These are phyloP conservation scores for Pyricularia grisea DNA, from an alignment of 2,329 filamentous ascomycete genomes.

Conservation along the genomic window DNA sequence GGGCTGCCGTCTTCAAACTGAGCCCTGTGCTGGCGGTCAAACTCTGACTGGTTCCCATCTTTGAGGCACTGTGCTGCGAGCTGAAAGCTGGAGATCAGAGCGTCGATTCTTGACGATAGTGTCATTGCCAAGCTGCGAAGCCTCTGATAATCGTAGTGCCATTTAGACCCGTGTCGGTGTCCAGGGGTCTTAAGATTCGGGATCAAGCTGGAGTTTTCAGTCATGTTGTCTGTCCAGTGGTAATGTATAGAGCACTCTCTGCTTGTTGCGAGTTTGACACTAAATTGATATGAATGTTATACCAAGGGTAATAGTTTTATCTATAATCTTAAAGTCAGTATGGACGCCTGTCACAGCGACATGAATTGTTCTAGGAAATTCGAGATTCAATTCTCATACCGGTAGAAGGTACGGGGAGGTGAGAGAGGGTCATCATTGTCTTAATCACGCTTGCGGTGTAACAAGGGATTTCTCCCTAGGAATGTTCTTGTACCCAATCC, in stretches of 20 bases:
- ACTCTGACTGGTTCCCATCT: neutral
- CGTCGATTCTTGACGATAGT: neutral
- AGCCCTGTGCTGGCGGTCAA: neutral
- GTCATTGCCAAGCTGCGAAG: neutral
- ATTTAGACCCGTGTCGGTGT: neutral
- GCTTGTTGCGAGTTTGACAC: neutral
- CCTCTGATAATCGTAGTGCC: neutral
- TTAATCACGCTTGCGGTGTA: neutral
- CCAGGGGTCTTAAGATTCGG: neutral
- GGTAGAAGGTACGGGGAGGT: neutral
- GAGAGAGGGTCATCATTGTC: neutral
- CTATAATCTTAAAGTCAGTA: neutral
- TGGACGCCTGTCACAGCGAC: neutral
- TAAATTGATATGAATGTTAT: too few species aligned
- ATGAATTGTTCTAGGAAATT: neutral
- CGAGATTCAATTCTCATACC: neutral
- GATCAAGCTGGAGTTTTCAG: neutral
- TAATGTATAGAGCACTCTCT: neutral
- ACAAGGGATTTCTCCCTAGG: neutral
- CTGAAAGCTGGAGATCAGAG: neutral
- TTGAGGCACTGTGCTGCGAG: neutral
- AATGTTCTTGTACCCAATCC: neutral
- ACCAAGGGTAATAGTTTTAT: too few species aligned
- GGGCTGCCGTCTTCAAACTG: neutral
- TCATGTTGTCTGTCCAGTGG: neutral